phyloP scores from a whole-genome alignment of 2,329 filamentous ascomycete genomes.

The Colletotrichum sp. region DNA sequence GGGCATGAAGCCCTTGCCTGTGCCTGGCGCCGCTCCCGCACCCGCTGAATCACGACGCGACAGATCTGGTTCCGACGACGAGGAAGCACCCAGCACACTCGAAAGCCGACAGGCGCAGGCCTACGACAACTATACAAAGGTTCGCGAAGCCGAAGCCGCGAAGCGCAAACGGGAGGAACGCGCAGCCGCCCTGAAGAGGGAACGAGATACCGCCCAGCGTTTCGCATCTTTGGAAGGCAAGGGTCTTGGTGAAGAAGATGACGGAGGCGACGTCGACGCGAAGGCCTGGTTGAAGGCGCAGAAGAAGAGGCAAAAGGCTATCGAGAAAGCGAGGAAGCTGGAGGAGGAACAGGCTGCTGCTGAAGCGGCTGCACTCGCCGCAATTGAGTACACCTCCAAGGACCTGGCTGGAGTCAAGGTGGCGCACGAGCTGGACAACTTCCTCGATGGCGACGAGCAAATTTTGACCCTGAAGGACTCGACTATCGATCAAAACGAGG shows the following conservation, averaged over 20 bases:
- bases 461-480: slow-evolving; percentile 94
- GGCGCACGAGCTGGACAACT: slow-evolving; percentile 81
- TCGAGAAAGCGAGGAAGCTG: slow-evolving; percentile 73
- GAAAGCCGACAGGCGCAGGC: slow-evolving; percentile 78
- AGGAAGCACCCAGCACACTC: slow-evolving; percentile 80
- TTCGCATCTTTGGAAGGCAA: slow-evolving; percentile 79
- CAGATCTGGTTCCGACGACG: slow-evolving; percentile 58
- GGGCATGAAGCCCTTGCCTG: slow-evolving; percentile 87
- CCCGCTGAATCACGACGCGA: slow-evolving; percentile 40
- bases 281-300: slow-evolving; percentile 86
- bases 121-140: slow-evolving; percentile 73
- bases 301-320: slow-evolving; percentile 94
- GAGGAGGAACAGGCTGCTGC: slow-evolving; percentile 82
- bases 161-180: slow-evolving; percentile 82
- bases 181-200: slow-evolving; percentile 84
- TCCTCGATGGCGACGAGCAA: slow-evolving; percentile 85
- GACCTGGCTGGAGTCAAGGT: slow-evolving; percentile 92
- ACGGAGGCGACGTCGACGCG: slow-evolving; percentile 72
- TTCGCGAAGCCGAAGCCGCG: slow-evolving; percentile 73
- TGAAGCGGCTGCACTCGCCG: slow-evolving; percentile 68
- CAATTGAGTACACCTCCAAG: slow-evolving; percentile 76
- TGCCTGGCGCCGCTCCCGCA: slow-evolving; percentile 65
- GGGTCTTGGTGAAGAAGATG: slow-evolving; percentile 79
- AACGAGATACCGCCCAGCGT: slow-evolving; percentile 82
- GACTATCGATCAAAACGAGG: slow-evolving; percentile 82